Percentiles rank a stretch among this genome's conserved stretches.
Conservation (phyloP, 2,329 filamentous ascomycete species). For the Ambrosiella beaveri region DNA sequence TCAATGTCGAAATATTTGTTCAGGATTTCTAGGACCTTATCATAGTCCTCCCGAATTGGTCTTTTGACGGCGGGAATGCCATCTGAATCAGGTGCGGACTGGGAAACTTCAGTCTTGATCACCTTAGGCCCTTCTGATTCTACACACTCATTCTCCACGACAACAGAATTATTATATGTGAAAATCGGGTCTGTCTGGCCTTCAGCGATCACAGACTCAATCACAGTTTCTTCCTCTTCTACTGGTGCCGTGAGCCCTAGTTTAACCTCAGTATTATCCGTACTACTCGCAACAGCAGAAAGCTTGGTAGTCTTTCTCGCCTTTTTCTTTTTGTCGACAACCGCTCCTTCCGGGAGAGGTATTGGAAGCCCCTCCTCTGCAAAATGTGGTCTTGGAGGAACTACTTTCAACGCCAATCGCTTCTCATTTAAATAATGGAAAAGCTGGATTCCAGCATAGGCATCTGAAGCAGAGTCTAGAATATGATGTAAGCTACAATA, state of each 20-base stretch:
- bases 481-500: background rate
- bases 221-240: no score
- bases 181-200: no score
- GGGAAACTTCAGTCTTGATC: no score
- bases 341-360: conserved; percentile 29
- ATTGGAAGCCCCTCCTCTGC: conserved; percentile 53
- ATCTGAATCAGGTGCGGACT: no score
- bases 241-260: no score
- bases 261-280: no score
- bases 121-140: conserved; percentile 4
- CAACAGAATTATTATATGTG: background rate
- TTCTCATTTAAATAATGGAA: conserved; percentile 55
- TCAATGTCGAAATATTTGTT: conserved; percentile 8
- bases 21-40: conserved; percentile 9
- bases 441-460: conserved; percentile 61
- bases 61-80: no score
- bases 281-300: background rate
- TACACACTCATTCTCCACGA: background rate
- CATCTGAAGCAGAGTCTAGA: conserved; percentile 61
- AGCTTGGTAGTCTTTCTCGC: background rate
- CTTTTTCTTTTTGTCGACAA: conserved; percentile 16
- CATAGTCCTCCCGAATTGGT: conserved; percentile 5
- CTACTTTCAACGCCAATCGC: conserved; percentile 47
- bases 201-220: no score
- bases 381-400: conserved; percentile 51